Conservation (phyloP, 2,329 filamentous ascomycete species). For the Esteya vermicola region DNA sequence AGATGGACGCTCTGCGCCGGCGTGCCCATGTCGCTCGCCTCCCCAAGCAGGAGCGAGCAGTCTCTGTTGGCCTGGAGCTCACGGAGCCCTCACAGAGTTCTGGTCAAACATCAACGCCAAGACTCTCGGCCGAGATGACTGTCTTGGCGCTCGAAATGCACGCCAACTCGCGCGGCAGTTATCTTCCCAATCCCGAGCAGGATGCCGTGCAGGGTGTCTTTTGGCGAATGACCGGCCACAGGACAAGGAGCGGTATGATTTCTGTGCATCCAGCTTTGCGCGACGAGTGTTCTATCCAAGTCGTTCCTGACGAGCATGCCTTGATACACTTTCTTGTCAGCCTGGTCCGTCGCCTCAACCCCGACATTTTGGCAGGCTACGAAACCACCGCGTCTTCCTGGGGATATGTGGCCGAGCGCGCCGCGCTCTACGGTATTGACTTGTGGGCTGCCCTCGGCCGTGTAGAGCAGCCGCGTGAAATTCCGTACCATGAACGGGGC, state of each 20-base stretch:
- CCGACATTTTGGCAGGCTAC: conserved; percentile 86
- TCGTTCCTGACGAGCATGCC: conserved; percentile 75
- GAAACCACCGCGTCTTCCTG: conserved; percentile 89
- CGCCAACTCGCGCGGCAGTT: conserved; percentile 67
- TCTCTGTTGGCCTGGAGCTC: no score
- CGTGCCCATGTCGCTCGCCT: no score
- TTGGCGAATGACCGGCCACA: conserved; percentile 53
- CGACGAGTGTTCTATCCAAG: conserved; percentile 46
- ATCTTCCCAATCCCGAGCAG: conserved; percentile 78
- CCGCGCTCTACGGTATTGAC: conserved; percentile 73
- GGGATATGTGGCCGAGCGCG: conserved; percentile 90
- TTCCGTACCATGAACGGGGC: conserved; percentile 33
- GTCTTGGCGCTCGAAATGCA: conserved; percentile 91
- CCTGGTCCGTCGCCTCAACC: conserved; percentile 71
- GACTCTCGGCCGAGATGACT: conserved; percentile 66
- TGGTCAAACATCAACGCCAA: no score
- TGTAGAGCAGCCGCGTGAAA: conserved; percentile 27
- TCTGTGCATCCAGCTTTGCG: conserved; percentile 46
- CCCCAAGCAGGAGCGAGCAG: no score
- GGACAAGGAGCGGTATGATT: conserved; percentile 53
- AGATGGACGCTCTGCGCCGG: no score
- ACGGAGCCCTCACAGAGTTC: no score
- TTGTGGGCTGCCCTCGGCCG: conserved; percentile 84
- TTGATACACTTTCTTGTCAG: conserved; percentile 75
- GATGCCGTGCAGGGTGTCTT: conserved; percentile 83